Evolutionary conservation across 441 rosid species (phyloP), one percentile per base, ranked within the genome.

Genomic region (Pelargonium fulgidum): DNA sequence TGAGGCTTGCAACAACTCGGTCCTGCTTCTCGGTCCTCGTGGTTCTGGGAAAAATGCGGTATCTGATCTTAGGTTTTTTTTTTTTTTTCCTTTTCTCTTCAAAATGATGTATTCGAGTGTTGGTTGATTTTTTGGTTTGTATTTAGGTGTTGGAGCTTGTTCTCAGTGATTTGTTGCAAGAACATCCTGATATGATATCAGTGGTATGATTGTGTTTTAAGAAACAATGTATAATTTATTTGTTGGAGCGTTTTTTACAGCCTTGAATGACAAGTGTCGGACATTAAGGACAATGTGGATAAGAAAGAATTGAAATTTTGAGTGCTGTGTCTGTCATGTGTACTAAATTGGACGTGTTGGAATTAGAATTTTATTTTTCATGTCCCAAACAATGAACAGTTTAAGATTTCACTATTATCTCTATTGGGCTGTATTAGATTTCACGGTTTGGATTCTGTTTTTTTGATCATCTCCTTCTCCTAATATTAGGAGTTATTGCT

Each of bases 1-100:
- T 0, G 96, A 87, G 82, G 87, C 85, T 3, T 90, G 97, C 85
- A 94, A 92, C 86, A 92, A 94, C 76, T 92, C 99, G 3, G 75
- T 90, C 79, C 78, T 93, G 72, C 97, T 93, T 71, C 90, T 94
- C 13, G 97, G 99, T 42, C 94, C 98, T 62, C 97, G 97, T 19
- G 96, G 98, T 64, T 89, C 94, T n/a, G 98, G 98, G 61, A 92
- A 94, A 80, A 66, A 75, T 1, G 87, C 97, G n/a, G 99, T 94
- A 81, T 67, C 78, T 42, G 64, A 11, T 26, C 7, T 63, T 64
- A 61, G 9, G 48, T 44, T 50, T 16, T 26, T 4, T 69, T n/a
- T 3, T 33, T 33, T 33, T 7, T 33, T 56, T 56, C 7, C n/a
- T n/a, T n/a, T n/a, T n/a, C n/a, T n/a, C n/a, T n/a, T 17, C 62